Evolutionary conservation across 2,329 filamentous ascomycete genomes (phyloP), one percentile per base, ranked within the genome.

Genomic region (Aspergillus oerlinghausenensis): DNA sequence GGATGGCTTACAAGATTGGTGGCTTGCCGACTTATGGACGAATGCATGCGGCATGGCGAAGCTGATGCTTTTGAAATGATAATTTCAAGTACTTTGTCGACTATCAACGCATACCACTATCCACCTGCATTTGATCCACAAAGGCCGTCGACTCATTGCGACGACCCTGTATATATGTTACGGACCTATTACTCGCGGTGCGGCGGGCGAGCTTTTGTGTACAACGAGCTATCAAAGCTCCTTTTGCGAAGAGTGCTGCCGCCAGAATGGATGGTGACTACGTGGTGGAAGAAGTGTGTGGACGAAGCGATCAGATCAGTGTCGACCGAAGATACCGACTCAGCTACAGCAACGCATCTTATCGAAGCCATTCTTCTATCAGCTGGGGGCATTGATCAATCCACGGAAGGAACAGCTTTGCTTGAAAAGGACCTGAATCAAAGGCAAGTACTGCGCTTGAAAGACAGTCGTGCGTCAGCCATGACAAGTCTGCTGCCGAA

Each of bases 181-280:
- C 62, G 65, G 49, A 65, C 50, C 32, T 76, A 74, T 56, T 67
- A 67, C 58, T 28, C 60, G 51, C 49, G 54, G 56, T 55, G 55
- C 26, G 29, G 52, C 49, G 53, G 59, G 28, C 67, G 63, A 42
- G 67, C 67, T 43, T 76, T 65, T 56, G 63, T 70, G 23, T 74
- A 71, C 50, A 62, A 65, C 17, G 70, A 75, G 52, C 43, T 77
- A 51, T 62, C 69, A n/a, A 66, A 64, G 38, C 69, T 76, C 51
- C 62, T 76, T 32, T 42, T 57, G n/a, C 66, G 69, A 21, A 63
- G 67, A 6, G 62, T 62, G 4, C 21, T 77, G 11, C 72, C 73
- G 10, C 63, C 70, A 17, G 71, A 76, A 56, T 76, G 75, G 73
- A 71, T 76, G 68, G 72, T 73, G 43, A 76, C 74, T 14, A 69